phyloP scores from a whole-genome alignment of 306 rosid species.

The Gynostemma pentaphyllum region DNA sequence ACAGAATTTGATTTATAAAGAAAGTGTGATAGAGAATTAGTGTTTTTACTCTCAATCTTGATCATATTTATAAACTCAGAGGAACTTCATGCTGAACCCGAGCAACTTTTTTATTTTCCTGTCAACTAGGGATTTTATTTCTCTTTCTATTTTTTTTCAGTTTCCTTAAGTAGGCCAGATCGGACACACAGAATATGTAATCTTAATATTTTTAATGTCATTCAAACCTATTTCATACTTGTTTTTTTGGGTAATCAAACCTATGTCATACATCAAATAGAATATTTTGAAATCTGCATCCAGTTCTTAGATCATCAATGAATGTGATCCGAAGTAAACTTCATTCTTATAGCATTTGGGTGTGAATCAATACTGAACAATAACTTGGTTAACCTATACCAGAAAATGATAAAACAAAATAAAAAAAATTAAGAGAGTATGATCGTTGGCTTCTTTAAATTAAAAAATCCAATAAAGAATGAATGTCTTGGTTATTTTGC shows the following conservation, averaged over 20 bases:
- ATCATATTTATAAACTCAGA: neutral
- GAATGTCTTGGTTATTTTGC: neutral
- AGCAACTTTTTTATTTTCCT: neutral
- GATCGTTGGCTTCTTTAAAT: neutral
- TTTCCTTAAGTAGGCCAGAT: too few species aligned
- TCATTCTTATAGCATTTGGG: neutral
- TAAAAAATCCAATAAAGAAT: neutral
- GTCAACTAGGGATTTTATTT: neutral
- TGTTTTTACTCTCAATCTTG: neutral
- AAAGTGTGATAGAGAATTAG: neutral
- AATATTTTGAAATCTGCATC: neutral
- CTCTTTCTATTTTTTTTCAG: neutral
- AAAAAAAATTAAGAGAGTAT: neutral
- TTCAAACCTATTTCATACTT: neutral
- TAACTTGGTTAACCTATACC: neutral
- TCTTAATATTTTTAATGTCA: too few species aligned
- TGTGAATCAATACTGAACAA: neutral
- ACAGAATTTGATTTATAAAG: conserved; percentile 11
- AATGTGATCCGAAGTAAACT: neutral
- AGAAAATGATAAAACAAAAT: neutral
- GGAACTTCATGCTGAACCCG: neutral
- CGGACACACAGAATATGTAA: too few species aligned
- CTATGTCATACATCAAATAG: neutral
- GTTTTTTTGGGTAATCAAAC: too few species aligned
- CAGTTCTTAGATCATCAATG: neutral